Evolutionary conservation across 768 basidiomycete genomes (phyloP), one percentile per base, ranked within the genome.

Genomic region (Podaxis mareebaensis): DNA sequence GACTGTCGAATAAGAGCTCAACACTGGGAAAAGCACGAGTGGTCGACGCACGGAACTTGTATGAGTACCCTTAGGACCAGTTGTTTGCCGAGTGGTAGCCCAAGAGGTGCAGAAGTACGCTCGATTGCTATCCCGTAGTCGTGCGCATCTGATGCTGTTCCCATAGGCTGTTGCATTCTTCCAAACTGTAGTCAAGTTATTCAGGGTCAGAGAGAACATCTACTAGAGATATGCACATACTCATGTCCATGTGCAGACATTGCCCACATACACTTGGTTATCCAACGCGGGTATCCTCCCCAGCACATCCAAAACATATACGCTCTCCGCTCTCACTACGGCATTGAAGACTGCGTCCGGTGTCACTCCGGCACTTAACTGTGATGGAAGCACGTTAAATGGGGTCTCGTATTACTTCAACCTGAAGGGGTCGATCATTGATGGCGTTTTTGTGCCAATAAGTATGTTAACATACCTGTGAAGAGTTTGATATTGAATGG

Each of bases 221-320:
- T 53, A 75, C 74, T 66, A 79, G 77, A 46, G 30, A 69, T 1
- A 71, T 75, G n/a, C 74, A 73, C 3, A n/a, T 55, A 3, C 53
- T 66, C 28, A 68, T 59, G 24, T n/a, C 20, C 17, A 51, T 12
- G 39, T 8, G 8, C 44, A 79, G 84, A 79, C 81, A 8, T 83
- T 93, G 26, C 89, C 91, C 0, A 93, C 93, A 2, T 92, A 86
- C 72, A 78, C 83, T 15, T 92, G 85, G 85, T 86, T 95, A 44
- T 75, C 78, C 13, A 75, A 81, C 22, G 87, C 81, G n/a, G 91
- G 91, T 26, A 94, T 95, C 67, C 84, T 83, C 3, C 93, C 93
- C 12, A 82, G 81, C n/a, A 74, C 77, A 2, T 77, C 73, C 64
- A 70, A 75, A 67, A 90, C 89, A 0, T 86, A 86, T 71, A 84